Evolutionary conservation across 495 filamentous ascomycete species (phyloP).

Genomic region (Talaromyces nanjingensis): DNA sequence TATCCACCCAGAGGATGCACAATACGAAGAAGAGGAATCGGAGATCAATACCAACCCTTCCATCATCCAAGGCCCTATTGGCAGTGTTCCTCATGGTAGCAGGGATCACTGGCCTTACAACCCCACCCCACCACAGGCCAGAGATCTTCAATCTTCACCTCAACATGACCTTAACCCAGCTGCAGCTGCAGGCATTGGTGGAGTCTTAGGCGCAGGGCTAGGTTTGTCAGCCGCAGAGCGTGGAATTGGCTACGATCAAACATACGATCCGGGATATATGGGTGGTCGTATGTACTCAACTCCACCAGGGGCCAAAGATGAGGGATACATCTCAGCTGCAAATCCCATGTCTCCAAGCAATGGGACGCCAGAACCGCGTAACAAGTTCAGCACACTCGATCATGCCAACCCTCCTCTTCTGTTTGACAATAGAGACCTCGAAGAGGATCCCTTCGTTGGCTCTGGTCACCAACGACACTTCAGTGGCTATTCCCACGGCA

Average conservation of each 20-base stretch:
- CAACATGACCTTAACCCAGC: slow-evolving; percentile 34
- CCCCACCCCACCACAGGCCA: slow-evolving; percentile 37
- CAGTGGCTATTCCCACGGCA: slow-evolving; percentile 79
- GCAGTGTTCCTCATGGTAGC: slow-evolving; percentile 38
- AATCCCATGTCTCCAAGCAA: slow-evolving; percentile 54
- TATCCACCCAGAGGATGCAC: slow-evolving; percentile 45
- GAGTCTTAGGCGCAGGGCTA: slow-evolving; percentile 18
- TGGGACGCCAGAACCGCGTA: slow-evolving; percentile 52
- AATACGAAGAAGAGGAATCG: slow-evolving; percentile 42
- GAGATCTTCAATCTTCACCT: slow-evolving; percentile 32
- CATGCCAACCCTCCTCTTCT: slow-evolving; percentile 49
- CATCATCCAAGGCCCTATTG: slow-evolving; percentile 62
- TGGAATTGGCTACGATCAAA: slow-evolving; percentile 21
- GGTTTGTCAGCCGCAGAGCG: slow-evolving; percentile 24
- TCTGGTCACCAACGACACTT: slow-evolving; percentile 61
- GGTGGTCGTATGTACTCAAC: slow-evolving; percentile 30
- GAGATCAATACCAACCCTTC: slow-evolving; percentile 76
- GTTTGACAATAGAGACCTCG: slow-evolving; percentile 54
- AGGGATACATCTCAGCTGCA: slow-evolving; percentile 86
- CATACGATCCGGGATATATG: slow-evolving; percentile 35
- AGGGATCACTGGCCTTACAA: slow-evolving; percentile 49
- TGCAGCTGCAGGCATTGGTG: slow-evolving; percentile 31
- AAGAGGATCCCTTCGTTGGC: slow-evolving; percentile 49
- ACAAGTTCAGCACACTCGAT: slow-evolving; percentile 52
- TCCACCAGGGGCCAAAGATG: slow-evolving; percentile 55